phyloP scores from a whole-genome alignment of 202 grass and related monocot species.

The Hordeum pubiflorum region DNA sequence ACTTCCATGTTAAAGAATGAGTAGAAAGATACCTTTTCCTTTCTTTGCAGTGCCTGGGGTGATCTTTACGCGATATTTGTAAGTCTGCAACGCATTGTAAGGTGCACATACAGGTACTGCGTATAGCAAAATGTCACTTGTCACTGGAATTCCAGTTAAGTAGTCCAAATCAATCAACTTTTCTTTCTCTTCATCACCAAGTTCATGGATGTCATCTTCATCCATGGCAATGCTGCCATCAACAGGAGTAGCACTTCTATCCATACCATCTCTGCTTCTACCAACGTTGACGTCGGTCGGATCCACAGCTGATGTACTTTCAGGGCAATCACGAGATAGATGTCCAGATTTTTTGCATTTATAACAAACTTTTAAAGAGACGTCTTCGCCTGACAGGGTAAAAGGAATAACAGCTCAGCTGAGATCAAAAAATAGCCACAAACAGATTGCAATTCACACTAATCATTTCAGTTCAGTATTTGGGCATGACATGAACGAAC shows the following conservation, averaged over 20 bases:
- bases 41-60: constrained; percentile 91
- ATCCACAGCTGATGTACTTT: constrained; percentile 37
- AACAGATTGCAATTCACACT: background rate
- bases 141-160: constrained; percentile 78
- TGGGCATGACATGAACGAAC: background rate
- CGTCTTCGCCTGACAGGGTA: constrained; percentile 53
- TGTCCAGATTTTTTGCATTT: constrained; percentile 92
- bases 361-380: constrained; percentile 72
- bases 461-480: background rate
- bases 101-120: constrained; percentile 83
- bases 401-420: background rate
- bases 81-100: constrained; percentile 88
- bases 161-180: constrained; percentile 91
- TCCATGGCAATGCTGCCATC: constrained; percentile 41
- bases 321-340: constrained; percentile 85
- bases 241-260: constrained; percentile 16
- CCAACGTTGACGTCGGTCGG: constrained; percentile 13
- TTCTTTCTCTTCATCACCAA: constrained; percentile 71
- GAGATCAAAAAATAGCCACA: background rate
- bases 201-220: constrained; percentile 52
- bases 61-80: constrained; percentile 97
- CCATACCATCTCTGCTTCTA: constrained; percentile 34
- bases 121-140: constrained; percentile 85
- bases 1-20: background rate
- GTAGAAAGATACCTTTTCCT: constrained; percentile 63